A percentile compares a stretch with the other conserved stretches of the same genome.
These are phyloP conservation scores for Botrytis cinerea DNA, from an alignment of 2,329 filamentous ascomycete species.

Conservation along the genomic window DNA sequence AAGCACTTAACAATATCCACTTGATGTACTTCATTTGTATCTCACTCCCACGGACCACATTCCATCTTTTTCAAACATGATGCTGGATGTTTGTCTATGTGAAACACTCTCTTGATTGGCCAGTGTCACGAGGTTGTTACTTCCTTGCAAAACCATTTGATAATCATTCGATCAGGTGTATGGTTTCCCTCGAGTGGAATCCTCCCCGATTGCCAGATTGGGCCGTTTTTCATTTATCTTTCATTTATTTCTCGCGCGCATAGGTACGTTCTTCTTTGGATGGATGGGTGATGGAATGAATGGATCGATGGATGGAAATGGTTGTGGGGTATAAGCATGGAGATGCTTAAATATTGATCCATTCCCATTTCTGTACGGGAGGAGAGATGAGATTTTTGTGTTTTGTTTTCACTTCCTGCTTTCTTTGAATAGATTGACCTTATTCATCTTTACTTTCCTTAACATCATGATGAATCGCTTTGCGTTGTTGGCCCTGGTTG, in stretches of 20 bases:
- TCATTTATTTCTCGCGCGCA: not conserved
- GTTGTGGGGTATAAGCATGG: not conserved
- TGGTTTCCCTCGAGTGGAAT: no score
- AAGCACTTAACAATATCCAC: not conserved
- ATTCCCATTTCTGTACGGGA: not conserved
- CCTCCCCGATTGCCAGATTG: not conserved
- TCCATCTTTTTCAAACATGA: not conserved
- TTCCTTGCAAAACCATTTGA: not conserved
- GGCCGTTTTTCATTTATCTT: not conserved
- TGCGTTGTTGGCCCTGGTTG: constrained; percentile 18
- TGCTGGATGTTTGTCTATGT: constrained; percentile 1
- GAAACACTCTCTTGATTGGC: constrained; percentile 15
- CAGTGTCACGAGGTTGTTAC: not conserved
- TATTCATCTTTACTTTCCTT: not conserved
- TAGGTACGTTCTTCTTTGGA: no score
- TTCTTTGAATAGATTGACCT: not conserved
- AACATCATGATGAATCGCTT: constrained; percentile 1
- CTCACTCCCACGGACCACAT: not conserved
- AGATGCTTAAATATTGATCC: not conserved
- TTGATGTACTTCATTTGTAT: constrained; percentile 11
- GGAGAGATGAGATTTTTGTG: not conserved
- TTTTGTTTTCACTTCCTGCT: not conserved
- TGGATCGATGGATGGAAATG: not conserved
- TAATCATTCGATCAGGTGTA: not conserved
- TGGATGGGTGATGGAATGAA: no score